Percentiles rank a stretch among this genome's conserved stretches.
These are phyloP conservation scores for Malassezia psittaci DNA, from an alignment of 1,284 basidiomycete genomes.

Conservation along the genomic window DNA sequence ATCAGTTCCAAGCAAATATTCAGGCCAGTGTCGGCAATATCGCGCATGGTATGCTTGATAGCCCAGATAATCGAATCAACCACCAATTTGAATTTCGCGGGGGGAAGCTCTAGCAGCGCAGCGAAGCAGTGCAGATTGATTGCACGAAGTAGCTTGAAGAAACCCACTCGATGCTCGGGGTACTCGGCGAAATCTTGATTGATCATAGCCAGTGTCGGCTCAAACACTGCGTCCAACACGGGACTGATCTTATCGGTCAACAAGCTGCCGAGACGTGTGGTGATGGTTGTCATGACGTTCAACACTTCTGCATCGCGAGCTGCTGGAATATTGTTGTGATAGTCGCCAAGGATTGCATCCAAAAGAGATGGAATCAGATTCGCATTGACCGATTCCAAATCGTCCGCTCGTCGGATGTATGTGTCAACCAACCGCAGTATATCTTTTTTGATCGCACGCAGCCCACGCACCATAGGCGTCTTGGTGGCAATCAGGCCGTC, in stretches of 20 bases:
- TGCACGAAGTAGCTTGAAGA: conserved; percentile 88
- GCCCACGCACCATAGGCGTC: conserved; percentile 86
- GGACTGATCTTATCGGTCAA: conserved; percentile 92
- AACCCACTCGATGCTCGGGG: conserved; percentile 92
- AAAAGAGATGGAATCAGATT: conserved; percentile 91
- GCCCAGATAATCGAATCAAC: conserved; percentile 99
- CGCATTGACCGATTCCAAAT: conserved; percentile 78
- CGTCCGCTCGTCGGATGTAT: conserved; percentile 91
- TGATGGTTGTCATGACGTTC: conserved; percentile 97
- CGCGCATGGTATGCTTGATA: conserved; percentile 98
- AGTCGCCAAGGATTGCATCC: conserved; percentile 93
- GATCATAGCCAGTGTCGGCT: conserved; percentile 96
- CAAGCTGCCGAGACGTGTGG: conserved; percentile 47
- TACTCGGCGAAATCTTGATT: conserved; percentile 96
- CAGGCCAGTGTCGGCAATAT: conserved; percentile 84
- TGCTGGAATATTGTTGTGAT: conserved; percentile 82
- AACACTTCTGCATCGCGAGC: conserved; percentile 95
- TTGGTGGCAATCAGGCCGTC: conserved; percentile 80
- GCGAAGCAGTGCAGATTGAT: conserved; percentile 95
- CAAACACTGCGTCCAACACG: conserved; percentile 92
- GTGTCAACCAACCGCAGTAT: conserved; percentile 91
- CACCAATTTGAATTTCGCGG: conserved; percentile 90
- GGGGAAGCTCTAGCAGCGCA: conserved; percentile 76
- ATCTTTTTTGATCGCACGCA: conserved; percentile 98
- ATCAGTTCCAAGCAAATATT: conserved; percentile 81